Evolutionary conservation across 1,139 yeast genomes (phyloP).

Genomic region (Debaryomyces sp.): DNA sequence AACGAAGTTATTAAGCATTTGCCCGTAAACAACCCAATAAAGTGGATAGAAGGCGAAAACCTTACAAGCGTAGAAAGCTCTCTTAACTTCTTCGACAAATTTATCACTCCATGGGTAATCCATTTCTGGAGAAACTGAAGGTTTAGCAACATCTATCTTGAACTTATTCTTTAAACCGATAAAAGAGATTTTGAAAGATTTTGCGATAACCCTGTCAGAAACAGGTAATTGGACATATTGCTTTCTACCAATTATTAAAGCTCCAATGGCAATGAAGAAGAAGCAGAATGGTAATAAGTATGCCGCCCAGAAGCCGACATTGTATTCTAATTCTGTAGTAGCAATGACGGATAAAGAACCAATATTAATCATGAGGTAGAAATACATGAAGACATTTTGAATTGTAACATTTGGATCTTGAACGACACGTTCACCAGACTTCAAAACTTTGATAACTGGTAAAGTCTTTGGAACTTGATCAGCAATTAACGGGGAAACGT

Average conservation of each 20-base stretch:
- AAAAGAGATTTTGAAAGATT: constrained; percentile 52
- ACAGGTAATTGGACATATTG: constrained; percentile 63
- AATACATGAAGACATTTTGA: constrained; percentile 46
- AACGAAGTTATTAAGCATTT: constrained; percentile 65
- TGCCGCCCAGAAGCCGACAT: constrained; percentile 48
- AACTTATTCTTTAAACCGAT: constrained; percentile 53
- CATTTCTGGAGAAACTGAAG: constrained; percentile 46
- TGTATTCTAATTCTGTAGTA: constrained; percentile 41
- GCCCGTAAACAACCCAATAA: constrained; percentile 70
- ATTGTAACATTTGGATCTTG: constrained; percentile 45
- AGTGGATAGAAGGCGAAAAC: constrained; percentile 64
- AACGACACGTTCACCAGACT: constrained; percentile 41
- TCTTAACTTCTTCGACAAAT: constrained; percentile 64
- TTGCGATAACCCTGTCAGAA: constrained; percentile 61
- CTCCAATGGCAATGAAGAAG: constrained; percentile 60
- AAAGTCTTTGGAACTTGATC: constrained; percentile 61
- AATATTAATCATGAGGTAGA: constrained; percentile 45
- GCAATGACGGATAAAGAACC: constrained; percentile 47
- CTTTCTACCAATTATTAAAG: constrained; percentile 59
- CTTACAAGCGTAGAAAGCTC: constrained; percentile 63
- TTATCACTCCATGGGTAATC: constrained; percentile 59
- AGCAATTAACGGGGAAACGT: constrained; percentile 76
- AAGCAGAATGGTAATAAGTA: constrained; percentile 64
- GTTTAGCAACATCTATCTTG: constrained; percentile 57
- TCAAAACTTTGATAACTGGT: constrained; percentile 36